Percentiles rank a stretch among this genome's conserved stretches.
phyloP scores from a whole-genome alignment of 352 stramenopile genomes.

The Phytopythium helicoides region DNA sequence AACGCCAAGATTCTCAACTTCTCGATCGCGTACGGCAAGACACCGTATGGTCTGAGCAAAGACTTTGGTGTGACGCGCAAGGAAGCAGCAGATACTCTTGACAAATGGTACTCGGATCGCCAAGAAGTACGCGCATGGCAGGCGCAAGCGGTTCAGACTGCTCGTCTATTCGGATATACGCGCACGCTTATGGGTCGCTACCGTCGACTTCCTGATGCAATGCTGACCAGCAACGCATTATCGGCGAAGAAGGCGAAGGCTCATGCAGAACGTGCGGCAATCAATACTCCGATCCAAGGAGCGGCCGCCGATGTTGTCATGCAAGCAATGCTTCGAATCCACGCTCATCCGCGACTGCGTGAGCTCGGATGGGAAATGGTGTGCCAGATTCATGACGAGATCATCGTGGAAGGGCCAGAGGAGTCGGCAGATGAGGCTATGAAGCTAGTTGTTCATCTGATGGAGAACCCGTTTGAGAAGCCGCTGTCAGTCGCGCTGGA shows the following conservation, averaged over 20 bases:
- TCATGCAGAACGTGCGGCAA: constrained; percentile 94
- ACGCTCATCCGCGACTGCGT: constrained; percentile 89
- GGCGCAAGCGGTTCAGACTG: constrained; percentile 89
- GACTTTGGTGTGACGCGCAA: constrained; percentile 81
- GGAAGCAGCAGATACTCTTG: constrained; percentile 79
- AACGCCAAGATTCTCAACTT: constrained; percentile 99
- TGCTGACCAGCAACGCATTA: constrained; percentile 55
- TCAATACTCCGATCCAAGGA: constrained; percentile 99
- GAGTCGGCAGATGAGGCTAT: constrained; percentile 93
- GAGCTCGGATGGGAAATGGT: constrained; percentile 97
- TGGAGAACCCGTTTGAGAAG: constrained; percentile 97
- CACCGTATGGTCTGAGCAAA: constrained; percentile 94
- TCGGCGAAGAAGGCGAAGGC: constrained; percentile 66
- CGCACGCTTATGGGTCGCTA: constrained; percentile 97
- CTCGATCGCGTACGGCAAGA: constrained; percentile 99
- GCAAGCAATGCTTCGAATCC: constrained; percentile 99
- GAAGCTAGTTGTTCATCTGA: constrained; percentile 88
- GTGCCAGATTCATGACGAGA: constrained; percentile 99
- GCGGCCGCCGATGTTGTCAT: constrained; percentile 98
- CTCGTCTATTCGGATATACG: constrained; percentile 84
- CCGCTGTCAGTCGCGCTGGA: constrained; percentile 87
- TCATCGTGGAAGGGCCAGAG: constrained; percentile 98
- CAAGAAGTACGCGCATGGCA: constrained; percentile 94
- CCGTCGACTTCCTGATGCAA: constrained; percentile 94
- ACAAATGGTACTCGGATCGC: constrained; percentile 97